A percentile compares a stretch with the other conserved stretches of the same genome.
phyloP scores from a whole-genome alignment of 805 yeast genomes.

The Schwanniomyces vanrijiae region DNA sequence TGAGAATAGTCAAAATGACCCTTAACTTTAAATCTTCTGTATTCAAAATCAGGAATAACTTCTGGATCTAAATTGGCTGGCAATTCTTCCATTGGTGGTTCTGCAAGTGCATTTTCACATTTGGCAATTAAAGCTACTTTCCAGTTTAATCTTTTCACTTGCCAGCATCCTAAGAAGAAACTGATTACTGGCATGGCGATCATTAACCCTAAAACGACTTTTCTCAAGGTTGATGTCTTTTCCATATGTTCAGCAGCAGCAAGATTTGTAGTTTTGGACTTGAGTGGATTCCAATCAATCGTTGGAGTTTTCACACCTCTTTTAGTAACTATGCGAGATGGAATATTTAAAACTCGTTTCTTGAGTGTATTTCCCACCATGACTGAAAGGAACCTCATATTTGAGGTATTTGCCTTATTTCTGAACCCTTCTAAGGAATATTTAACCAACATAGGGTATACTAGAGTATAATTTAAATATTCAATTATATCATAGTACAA shows the following conservation, averaged over 20 bases:
- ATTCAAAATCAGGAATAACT: slow-evolving; percentile 73
- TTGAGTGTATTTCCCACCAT: neutral
- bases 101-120: slow-evolving; percentile 78
- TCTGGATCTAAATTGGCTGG: slow-evolving; percentile 68
- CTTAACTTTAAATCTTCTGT: slow-evolving; percentile 69
- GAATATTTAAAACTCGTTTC: neutral
- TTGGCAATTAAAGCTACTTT: slow-evolving; percentile 78
- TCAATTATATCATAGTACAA: neutral
- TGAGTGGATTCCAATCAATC: slow-evolving; percentile 83
- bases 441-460: neutral
- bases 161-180: slow-evolving; percentile 92
- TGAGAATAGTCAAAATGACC: slow-evolving; percentile 83
- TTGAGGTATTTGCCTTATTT: neutral
- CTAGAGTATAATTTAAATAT: neutral
- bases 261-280: slow-evolving; percentile 40
- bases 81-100: slow-evolving; percentile 62
- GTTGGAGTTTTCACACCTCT: slow-evolving; percentile 58
- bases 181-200: slow-evolving; percentile 83
- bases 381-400: slow-evolving; percentile 2
- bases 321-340: slow-evolving; percentile 1
- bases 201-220: slow-evolving; percentile 46
- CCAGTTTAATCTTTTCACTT: slow-evolving; percentile 82
- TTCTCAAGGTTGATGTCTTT: slow-evolving; percentile 35
- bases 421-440: neutral
- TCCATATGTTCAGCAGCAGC: slow-evolving; percentile 39